These are phyloP conservation scores for Cydonia oblonga DNA, from an alignment of 331 rosid genomes.

Conservation along the genomic window DNA sequence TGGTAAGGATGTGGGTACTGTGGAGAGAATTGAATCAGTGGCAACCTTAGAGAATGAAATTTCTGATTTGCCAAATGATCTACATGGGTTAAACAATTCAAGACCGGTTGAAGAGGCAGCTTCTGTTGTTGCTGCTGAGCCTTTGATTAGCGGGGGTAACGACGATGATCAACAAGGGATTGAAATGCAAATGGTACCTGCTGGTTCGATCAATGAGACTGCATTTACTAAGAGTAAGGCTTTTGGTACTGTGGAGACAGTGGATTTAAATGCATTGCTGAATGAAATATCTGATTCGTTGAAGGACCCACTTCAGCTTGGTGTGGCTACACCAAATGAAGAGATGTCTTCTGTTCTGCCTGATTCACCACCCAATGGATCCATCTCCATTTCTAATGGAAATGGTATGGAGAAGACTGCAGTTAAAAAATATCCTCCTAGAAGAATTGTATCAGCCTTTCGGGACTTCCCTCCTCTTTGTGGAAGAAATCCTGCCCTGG, in stretches of 20 bases:
- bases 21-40: constrained; percentile 1
- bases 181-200: not conserved
- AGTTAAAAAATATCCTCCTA: constrained; percentile 45
- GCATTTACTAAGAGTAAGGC: not conserved
- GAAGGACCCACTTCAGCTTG: constrained; percentile 15
- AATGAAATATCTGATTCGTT: constrained; percentile 18
- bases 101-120: not conserved
- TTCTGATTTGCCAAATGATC: not conserved
- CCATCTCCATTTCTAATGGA: constrained; percentile 9
- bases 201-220: not conserved
- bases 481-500: constrained; percentile 37
- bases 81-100: not conserved
- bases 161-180: not conserved
- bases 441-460: constrained; percentile 52
- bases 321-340: constrained; percentile 16
- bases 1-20: not conserved
- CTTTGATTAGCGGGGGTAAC: not conserved
- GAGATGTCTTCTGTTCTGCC: constrained; percentile 13
- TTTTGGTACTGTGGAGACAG: not conserved
- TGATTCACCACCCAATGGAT: constrained; percentile 4
- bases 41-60: constrained; percentile 19
- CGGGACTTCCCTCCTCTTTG: constrained; percentile 59
- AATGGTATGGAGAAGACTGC: constrained; percentile 21
- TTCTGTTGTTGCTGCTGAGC: not conserved
- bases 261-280: not conserved